These are phyloP conservation scores for Selaginella tamariscina DNA, from an alignment of 75 land plant genomes.

Conservation along the genomic window DNA sequence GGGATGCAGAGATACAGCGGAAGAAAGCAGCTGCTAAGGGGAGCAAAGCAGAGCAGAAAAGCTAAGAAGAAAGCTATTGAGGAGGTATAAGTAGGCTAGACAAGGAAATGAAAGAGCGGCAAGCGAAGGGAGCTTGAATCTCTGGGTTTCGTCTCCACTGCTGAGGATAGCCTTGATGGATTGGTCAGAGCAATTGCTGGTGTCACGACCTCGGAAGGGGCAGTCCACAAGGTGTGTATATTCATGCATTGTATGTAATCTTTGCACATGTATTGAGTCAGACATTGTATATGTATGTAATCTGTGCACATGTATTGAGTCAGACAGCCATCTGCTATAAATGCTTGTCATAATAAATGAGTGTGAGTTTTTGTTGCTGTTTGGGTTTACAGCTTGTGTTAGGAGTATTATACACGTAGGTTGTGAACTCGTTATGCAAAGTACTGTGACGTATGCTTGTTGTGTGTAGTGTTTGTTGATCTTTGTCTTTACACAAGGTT, in stretches of 20 bases:
- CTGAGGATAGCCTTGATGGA: conserved; percentile 27
- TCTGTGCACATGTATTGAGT: too few relatives aligned
- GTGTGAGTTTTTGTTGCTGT: too few relatives aligned
- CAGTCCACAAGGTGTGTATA: too few relatives aligned
- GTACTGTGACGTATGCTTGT: too few relatives aligned
- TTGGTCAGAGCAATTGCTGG: conserved; percentile 82
- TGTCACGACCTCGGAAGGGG: conserved; percentile 20
- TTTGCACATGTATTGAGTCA: too few relatives aligned
- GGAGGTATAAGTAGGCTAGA: conserved; percentile 58
- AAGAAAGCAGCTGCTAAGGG: conserved; percentile 91
- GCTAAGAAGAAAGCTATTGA: conserved; percentile 85
- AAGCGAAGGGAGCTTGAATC: conserved; percentile 69
- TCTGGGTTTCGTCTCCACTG: conserved; percentile 33
- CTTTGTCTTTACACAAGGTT: too few relatives aligned
- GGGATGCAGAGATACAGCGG: conserved; percentile 52
- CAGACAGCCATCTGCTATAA: conserved; percentile 34
- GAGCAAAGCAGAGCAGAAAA: conserved; percentile 95
- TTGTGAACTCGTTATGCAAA: too few relatives aligned
- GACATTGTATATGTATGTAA: too few relatives aligned
- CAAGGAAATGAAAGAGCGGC: conserved; percentile 47
- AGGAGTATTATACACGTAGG: too few relatives aligned
- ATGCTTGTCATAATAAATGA: conserved; percentile 27
- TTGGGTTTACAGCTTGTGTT: too few relatives aligned
- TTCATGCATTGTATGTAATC: too few relatives aligned
- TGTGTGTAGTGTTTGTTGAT: too few relatives aligned